These are phyloP conservation scores for Coemansia biformis DNA, from an alignment of 192 early-diverging fungal species.

Conservation along the genomic window DNA sequence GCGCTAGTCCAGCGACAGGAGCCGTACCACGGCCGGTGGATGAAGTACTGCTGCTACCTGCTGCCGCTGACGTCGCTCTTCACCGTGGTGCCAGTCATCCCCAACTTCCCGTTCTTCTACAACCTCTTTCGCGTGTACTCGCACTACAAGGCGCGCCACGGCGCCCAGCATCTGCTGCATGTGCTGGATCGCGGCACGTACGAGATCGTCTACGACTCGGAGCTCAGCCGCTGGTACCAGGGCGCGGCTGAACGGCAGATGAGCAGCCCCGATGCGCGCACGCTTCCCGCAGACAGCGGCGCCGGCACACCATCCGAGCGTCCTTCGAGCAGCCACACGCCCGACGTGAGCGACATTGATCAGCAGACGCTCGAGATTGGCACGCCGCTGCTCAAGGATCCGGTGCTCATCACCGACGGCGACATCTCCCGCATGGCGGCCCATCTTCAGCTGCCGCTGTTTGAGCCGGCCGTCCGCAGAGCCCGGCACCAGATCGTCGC, in stretches of 20 bases:
- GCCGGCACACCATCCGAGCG: neutral
- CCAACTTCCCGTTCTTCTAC: constrained; percentile 74
- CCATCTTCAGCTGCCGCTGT: constrained; percentile 40
- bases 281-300: constrained; percentile 3
- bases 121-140: constrained; percentile 75
- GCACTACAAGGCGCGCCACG: constrained; percentile 70
- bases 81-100: constrained; percentile 65
- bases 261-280: constrained; percentile 14
- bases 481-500: constrained; percentile 56
- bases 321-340: constrained; percentile 4
- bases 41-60: constrained; percentile 61
- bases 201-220: constrained; percentile 32
- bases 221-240: constrained; percentile 32
- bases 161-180: constrained; percentile 47
- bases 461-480: constrained; percentile 51
- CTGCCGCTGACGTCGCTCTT: constrained; percentile 66
- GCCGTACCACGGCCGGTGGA: constrained; percentile 67
- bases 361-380: constrained; percentile 29
- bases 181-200: constrained; percentile 24
- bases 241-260: neutral
- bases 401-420: constrained; percentile 26
- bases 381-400: constrained; percentile 19
- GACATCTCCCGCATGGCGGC: constrained; percentile 37
- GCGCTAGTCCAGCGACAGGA: constrained; percentile 45
- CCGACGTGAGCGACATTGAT: constrained; percentile 21